Evolutionary conservation across 305 asterid species (phyloP), one percentile per base, ranked within the genome.

Genomic region (Striga hermonthica): DNA sequence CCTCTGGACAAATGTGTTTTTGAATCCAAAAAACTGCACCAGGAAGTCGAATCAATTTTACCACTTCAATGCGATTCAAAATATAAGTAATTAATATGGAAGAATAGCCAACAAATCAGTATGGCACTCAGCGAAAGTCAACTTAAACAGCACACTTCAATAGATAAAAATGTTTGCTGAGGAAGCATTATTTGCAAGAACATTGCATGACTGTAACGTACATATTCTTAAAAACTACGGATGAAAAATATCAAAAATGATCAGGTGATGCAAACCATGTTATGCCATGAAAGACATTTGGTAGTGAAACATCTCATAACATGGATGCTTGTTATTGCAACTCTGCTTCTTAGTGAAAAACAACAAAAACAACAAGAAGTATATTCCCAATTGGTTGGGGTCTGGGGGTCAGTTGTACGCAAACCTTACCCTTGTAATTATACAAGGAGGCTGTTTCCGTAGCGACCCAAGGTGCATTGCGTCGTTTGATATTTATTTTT

Each of bases 11-110:
- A 82, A 83, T 49, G 93, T 79, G 82, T 86, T 90, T 71, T 81
- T 90, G 81, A 93, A 90, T 62, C 99, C 99, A 49, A 88, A 93
- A 71, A 90, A 81, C 99, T 93, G 95, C 76, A 75, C 66, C 67
- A 74, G 11, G 70, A 60, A 44, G 62, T 62, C 31, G 10, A 4
- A 11, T 64, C 69, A 55, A 15, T 13, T 74, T 39, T 50, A 64
- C 59, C 50, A 67, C 55, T 56, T 73, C 16, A 5, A 61, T 74
- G 59, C 28, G 28, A 35, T 60, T 62, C 65, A 10, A 57, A 59
- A 70, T 65, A 55, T 16, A 59, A 58, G 37, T 47, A 52, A 54
- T 63, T 52, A 28, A 37, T 41, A 36, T 44, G 12, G 49, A 66
- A 64, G 66, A 31, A 57, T 53, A 41, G 68, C 35, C 40, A 39